These are phyloP conservation scores for Stachybotrys chartarum DNA, from an alignment of 2,329 filamentous ascomycete species.

Conservation along the genomic window DNA sequence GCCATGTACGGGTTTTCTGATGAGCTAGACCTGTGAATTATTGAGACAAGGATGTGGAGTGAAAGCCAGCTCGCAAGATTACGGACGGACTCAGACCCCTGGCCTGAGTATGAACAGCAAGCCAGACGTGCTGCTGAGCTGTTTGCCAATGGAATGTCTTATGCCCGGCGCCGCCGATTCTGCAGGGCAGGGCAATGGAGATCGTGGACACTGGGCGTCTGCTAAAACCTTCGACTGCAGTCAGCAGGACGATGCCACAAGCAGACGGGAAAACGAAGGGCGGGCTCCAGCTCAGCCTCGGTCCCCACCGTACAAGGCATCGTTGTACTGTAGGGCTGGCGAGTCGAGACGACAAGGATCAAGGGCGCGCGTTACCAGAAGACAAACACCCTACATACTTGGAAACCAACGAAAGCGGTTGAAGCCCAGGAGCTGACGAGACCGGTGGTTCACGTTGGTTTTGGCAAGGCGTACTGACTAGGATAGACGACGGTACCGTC, in stretches of 20 bases:
- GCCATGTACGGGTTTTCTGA: not conserved
- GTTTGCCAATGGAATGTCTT: too few relatives aligned
- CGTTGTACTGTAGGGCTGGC: not conserved
- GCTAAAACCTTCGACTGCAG: not conserved
- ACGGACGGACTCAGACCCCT: not conserved
- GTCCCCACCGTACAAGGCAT: not conserved
- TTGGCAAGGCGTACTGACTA: too few relatives aligned
- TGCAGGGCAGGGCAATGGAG: not conserved
- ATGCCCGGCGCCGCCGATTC: too few relatives aligned
- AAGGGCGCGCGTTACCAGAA: too few relatives aligned
- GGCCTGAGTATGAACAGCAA: not conserved
- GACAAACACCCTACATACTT: too few relatives aligned
- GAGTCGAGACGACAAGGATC: too few relatives aligned
- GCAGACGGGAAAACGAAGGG: not conserved
- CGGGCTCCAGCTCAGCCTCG: not conserved
- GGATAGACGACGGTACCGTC: not conserved
- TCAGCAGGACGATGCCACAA: not conserved
- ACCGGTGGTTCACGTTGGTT: too few relatives aligned
- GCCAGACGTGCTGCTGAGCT: too few relatives aligned
- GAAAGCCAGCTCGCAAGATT: not conserved
- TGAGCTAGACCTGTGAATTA: not conserved
- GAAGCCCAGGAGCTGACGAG: too few relatives aligned
- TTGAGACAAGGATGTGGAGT: not conserved
- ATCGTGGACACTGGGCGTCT: not conserved
- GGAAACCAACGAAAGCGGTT: too few relatives aligned